These are phyloP conservation scores for Aspergillus sclerotioniger DNA, from an alignment of 495 filamentous ascomycete species.

Conservation along the genomic window DNA sequence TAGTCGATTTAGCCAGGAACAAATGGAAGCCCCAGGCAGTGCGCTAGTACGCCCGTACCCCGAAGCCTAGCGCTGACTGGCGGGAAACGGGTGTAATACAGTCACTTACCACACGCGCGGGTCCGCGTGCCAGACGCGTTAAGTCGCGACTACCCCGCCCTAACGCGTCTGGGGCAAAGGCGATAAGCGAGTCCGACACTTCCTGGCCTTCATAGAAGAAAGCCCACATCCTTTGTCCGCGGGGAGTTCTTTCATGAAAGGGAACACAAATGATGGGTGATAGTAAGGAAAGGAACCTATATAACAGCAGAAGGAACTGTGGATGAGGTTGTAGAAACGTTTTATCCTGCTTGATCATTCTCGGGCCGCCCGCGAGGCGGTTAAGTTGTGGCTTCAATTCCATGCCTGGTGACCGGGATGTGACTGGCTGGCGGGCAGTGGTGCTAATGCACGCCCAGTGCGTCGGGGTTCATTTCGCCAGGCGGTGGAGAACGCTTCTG, in stretches of 20 bases:
- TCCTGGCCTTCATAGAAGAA: background rate
- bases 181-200: constrained; percentile 12
- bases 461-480: constrained; percentile 16
- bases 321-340: background rate
- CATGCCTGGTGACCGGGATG: background rate
- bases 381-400: constrained; percentile 12
- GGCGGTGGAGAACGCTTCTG: constrained; percentile 20
- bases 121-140: constrained; percentile 22
- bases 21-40: background rate
- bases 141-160: constrained; percentile 22
- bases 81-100: constrained; percentile 1
- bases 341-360: background rate
- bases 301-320: background rate
- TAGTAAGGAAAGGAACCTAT: too few relatives aligned
- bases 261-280: too few relatives aligned
- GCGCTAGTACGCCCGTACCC: background rate
- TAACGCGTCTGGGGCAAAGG: constrained; percentile 15
- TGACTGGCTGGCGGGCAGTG: constrained; percentile 8
- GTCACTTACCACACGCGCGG: constrained; percentile 24
- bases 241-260: background rate
- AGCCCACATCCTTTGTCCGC: background rate
- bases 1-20: constrained; percentile 5
- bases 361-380: constrained; percentile 10
- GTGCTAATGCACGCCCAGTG: constrained; percentile 27
- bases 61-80: constrained; percentile 6